Percentiles rank a stretch among this genome's conserved stretches.
Evolutionary conservation across 2,329 filamentous ascomycete genomes (phyloP).

Genomic region (Didymella lethalis): DNA sequence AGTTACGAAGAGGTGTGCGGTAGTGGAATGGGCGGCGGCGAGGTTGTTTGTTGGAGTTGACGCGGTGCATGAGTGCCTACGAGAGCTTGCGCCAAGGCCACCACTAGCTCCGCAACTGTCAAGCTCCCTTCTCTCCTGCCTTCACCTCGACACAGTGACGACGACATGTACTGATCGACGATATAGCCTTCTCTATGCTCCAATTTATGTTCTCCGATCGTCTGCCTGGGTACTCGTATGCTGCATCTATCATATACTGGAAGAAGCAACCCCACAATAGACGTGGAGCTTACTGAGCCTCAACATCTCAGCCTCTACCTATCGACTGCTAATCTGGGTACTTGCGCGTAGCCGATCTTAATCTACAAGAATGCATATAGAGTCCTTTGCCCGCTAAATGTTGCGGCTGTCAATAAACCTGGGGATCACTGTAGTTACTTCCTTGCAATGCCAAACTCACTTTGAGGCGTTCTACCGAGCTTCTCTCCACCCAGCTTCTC

Average conservation of each 20-base stretch:
- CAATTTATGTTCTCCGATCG: neutral
- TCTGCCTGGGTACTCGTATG: neutral
- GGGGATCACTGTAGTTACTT: neutral
- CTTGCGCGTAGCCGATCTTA: neutral
- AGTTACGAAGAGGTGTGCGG: conserved; percentile 1
- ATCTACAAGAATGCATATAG: neutral
- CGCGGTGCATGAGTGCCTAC: conserved; percentile 16
- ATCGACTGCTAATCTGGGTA: neutral
- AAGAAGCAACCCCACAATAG: conserved; percentile 1
- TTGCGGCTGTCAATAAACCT: neutral
- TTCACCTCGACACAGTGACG: neutral
- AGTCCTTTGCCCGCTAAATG: neutral
- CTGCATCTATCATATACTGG: neutral
- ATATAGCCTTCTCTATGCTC: neutral
- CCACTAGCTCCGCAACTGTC: conserved; percentile 7
- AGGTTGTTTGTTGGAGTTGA: conserved; percentile 22
- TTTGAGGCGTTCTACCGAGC: neutral
- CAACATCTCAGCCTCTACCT: neutral
- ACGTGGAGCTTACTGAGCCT: conserved; percentile 7
- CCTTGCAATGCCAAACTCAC: neutral
- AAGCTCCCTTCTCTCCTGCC: neutral
- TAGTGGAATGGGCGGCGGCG: conserved; percentile 13
- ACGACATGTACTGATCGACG: neutral
- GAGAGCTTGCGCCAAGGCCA: conserved; percentile 18
- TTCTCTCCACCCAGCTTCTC: neutral